phyloP scores from a whole-genome alignment of 2,329 filamentous ascomycete species.

The Trichoderma cornu-damae region DNA sequence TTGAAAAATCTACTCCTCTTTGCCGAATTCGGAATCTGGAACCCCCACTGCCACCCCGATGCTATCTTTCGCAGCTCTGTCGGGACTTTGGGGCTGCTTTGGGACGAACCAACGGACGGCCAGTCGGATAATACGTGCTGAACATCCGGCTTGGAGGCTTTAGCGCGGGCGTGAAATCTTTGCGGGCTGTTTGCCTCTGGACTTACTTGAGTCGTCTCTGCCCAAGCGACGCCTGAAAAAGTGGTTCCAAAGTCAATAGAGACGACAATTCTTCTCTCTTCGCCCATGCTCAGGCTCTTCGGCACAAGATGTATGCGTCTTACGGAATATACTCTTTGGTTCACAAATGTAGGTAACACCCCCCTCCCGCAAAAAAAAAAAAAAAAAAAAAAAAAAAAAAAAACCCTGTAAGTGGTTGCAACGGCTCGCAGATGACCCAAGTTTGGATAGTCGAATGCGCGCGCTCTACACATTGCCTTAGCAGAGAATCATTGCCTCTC shows the following conservation, averaged over 20 bases:
- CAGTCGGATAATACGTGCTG: conserved; percentile 41
- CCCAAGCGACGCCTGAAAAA: conserved; percentile 52
- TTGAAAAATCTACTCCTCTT: conserved; percentile 44
- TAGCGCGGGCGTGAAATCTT: conserved; percentile 21
- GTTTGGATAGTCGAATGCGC: conserved; percentile 1
- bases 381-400: too few species aligned
- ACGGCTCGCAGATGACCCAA: neutral
- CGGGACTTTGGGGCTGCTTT: conserved; percentile 43
- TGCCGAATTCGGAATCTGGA: conserved; percentile 41
- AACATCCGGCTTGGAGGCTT: conserved; percentile 34
- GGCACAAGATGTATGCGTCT: conserved; percentile 15
- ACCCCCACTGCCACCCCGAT: conserved; percentile 45
- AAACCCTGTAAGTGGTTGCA: conserved; percentile 1
- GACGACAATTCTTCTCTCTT: conserved; percentile 42
- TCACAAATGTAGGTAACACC: neutral
- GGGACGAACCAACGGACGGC: conserved; percentile 35
- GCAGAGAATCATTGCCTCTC: conserved; percentile 15
- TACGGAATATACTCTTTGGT: neutral
- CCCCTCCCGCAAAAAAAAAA: too few species aligned
- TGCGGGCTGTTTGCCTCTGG: neutral
- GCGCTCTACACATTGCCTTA: conserved; percentile 1
- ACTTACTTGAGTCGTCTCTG: conserved; percentile 38
- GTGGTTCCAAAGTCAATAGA: conserved; percentile 55
- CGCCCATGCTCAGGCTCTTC: conserved; percentile 26
- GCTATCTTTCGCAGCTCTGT: conserved; percentile 43